Evolutionary conservation across 495 filamentous ascomycete species (phyloP).

Genomic region (Aspergillus nidulans): DNA sequence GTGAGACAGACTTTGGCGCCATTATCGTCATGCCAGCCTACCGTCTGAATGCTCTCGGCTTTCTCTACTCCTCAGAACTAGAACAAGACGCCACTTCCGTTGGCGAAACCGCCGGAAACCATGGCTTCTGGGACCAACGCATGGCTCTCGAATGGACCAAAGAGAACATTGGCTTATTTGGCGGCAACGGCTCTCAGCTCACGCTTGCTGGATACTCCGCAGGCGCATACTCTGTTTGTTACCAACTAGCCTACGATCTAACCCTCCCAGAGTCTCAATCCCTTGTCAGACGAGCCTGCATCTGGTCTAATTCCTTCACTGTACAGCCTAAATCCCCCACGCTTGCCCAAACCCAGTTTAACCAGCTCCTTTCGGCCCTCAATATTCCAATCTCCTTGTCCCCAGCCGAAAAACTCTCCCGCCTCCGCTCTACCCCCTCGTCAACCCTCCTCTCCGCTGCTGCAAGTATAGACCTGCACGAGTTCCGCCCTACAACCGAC

Average conservation of each 20-base stretch:
- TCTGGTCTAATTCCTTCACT: conserved; percentile 54
- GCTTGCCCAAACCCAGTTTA: conserved; percentile 50
- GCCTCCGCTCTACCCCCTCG: conserved; percentile 36
- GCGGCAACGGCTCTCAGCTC: conserved; percentile 58
- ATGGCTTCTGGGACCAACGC: conserved; percentile 67
- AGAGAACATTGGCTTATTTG: conserved; percentile 56
- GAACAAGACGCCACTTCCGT: conserved; percentile 48
- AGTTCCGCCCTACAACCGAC: conserved; percentile 54
- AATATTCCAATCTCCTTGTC: conserved; percentile 40
- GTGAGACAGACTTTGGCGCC: conserved; percentile 45
- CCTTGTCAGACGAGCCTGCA: conserved; percentile 46
- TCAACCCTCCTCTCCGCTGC: conserved; percentile 36
- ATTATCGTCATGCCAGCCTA: conserved; percentile 66
- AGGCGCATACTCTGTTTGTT: conserved; percentile 61
- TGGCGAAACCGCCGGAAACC: conserved; percentile 47
- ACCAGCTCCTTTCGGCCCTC: conserved; percentile 47
- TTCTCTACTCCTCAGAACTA: conserved; percentile 52
- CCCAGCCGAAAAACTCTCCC: conserved; percentile 38
- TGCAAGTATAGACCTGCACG: conserved; percentile 36
- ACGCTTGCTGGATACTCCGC: conserved; percentile 65
- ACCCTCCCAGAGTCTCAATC: conserved; percentile 33
- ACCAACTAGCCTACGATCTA: conserved; percentile 55
- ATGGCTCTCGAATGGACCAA: conserved; percentile 61
- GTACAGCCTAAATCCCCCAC: conserved; percentile 46
- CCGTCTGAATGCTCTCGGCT: conserved; percentile 63